phyloP scores from a whole-genome alignment of 2,329 filamentous ascomycete species.

The Leptodontidium sp. region DNA sequence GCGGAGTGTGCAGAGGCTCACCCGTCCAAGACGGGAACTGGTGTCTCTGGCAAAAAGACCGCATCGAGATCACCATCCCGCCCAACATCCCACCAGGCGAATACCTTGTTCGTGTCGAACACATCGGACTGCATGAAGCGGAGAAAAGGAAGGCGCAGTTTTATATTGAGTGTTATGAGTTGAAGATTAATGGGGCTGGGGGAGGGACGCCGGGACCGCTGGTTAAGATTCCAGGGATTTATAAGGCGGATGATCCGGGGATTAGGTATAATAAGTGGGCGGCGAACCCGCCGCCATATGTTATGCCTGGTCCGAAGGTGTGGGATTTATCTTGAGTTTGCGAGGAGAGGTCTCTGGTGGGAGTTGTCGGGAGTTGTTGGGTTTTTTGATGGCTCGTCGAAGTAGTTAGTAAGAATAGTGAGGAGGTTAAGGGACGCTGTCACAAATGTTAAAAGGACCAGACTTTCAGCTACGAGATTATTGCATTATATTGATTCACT shows the following conservation, averaged over 20 bases:
- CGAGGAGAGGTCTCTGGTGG: too few relatives aligned
- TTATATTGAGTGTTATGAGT: conserved; percentile 1
- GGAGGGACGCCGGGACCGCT: neutral
- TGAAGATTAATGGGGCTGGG: neutral
- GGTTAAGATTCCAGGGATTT: conserved; percentile 2
- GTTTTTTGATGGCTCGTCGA: too few relatives aligned
- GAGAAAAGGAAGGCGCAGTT: conserved; percentile 1
- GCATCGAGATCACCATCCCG: neutral
- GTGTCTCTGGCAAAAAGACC: conserved; percentile 5
- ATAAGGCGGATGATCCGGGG: neutral
- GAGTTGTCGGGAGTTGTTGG: too few relatives aligned
- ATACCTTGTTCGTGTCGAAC: neutral
- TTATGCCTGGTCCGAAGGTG: conserved; percentile 4
- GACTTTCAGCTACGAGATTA: too few relatives aligned
- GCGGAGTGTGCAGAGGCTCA: neutral
- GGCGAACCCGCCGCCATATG: neutral
- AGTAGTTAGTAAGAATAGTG: too few relatives aligned
- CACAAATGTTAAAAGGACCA: too few relatives aligned
- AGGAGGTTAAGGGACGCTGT: too few relatives aligned
- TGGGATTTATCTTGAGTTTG: neutral
- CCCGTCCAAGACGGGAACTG: neutral
- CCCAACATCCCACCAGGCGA: neutral
- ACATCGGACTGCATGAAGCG: neutral
- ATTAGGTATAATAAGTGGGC: conserved; percentile 7
- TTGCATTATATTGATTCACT: too few relatives aligned